Evolutionary conservation across 2,329 filamentous ascomycete genomes (phyloP).

Genomic region (Grosmannia clavigera): DNA sequence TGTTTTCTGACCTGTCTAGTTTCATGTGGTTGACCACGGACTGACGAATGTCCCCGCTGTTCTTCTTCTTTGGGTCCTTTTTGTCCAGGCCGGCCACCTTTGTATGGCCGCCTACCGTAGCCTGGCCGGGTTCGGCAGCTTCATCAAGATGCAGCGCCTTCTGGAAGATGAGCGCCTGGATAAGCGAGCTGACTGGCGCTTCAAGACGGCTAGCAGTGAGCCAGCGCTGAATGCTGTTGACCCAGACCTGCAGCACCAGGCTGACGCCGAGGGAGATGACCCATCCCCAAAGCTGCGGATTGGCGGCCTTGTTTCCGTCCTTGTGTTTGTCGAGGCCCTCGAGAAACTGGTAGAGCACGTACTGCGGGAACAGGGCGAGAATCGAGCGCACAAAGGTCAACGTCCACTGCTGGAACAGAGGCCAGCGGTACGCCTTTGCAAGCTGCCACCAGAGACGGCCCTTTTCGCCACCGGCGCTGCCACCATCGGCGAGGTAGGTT

Average conservation of each 20-base stretch:
- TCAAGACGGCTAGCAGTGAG: slow-evolving; percentile 21
- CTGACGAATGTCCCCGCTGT: slow-evolving; percentile 17
- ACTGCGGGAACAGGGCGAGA: slow-evolving; percentile 21
- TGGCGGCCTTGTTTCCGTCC: slow-evolving; percentile 7
- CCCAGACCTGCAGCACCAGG: slow-evolving; percentile 19
- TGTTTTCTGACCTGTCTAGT: slow-evolving; percentile 17
- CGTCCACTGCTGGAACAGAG: slow-evolving; percentile 20
- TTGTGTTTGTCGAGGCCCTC: slow-evolving; percentile 17
- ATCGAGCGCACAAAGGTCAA: slow-evolving; percentile 19
- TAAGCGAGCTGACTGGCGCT: slow-evolving; percentile 18
- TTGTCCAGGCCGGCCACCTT: not conserved
- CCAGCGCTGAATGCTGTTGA: slow-evolving; percentile 20
- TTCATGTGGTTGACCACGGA: slow-evolving; percentile 25
- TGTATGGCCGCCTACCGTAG: not conserved
- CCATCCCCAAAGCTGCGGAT: slow-evolving; percentile 20
- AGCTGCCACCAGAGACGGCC: slow-evolving; percentile 21
- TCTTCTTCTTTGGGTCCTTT: slow-evolving; percentile 4
- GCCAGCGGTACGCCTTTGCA: slow-evolving; percentile 15
- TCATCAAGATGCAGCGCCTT: slow-evolving; percentile 24
- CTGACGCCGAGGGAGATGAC: slow-evolving; percentile 19
- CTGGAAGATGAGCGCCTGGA: slow-evolving; percentile 23
- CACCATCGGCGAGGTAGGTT: slow-evolving; percentile 12
- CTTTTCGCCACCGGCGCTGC: slow-evolving; percentile 10
- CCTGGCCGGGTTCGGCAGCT: slow-evolving; percentile 14
- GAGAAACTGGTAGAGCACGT: slow-evolving; percentile 23